phyloP scores from a whole-genome alignment of 257 asterid species.

The Nicotiana tomentosiformis region DNA sequence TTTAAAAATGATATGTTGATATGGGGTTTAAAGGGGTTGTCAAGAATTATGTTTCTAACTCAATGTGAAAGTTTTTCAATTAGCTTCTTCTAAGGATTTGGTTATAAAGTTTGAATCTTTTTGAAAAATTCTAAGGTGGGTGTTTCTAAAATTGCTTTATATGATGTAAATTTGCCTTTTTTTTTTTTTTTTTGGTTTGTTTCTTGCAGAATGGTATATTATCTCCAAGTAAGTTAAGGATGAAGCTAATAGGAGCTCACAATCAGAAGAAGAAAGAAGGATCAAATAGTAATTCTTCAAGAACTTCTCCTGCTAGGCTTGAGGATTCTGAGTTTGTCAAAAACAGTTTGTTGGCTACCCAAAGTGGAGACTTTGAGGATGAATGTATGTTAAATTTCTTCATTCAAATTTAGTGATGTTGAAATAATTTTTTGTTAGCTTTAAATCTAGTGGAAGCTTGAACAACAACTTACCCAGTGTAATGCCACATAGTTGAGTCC shows the following conservation, averaged over 20 bases:
- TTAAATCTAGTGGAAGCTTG: background rate
- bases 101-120: constrained; percentile 9
- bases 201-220: constrained; percentile 62
- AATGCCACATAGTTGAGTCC: too few species aligned
- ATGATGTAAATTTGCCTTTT: background rate
- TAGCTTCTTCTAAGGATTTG: background rate
- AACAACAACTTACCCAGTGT: background rate
- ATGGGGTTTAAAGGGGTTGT: background rate
- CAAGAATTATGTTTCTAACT: background rate
- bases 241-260: constrained; percentile 67
- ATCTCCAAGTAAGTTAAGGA: constrained; percentile 90
- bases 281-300: constrained; percentile 77
- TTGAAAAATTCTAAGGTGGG: background rate
- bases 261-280: constrained; percentile 69
- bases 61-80: background rate
- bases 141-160: background rate
- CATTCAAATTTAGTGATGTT: background rate
- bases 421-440: background rate
- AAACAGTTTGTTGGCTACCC: constrained; percentile 65
- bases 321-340: constrained; percentile 75
- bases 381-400: constrained; percentile 40
- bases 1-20: background rate
- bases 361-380: constrained; percentile 48
- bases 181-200: background rate
- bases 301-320: constrained; percentile 85